Evolutionary conservation across 805 yeast species (phyloP), one percentile per base, ranked within the genome.

Genomic region (Schwanniomyces occidentalis): DNA sequence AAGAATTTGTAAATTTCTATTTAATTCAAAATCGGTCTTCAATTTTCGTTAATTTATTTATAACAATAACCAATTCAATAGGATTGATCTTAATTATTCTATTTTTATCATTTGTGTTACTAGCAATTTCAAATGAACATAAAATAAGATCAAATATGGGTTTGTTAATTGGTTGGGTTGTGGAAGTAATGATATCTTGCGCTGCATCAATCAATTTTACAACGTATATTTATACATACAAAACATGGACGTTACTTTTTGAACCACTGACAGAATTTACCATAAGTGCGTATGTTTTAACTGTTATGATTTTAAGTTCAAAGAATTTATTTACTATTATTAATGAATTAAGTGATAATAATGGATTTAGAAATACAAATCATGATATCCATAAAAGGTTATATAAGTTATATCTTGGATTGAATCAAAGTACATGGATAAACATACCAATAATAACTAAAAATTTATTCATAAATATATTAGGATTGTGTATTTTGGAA

Each of bases 71-170:
- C 5, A 13, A n/a, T 14, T 10, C 16, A 4, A 25, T 25, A 16
- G 28, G 16, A 25, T 8, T 12, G 16, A 27, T 20, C 25, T 4
- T 37, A 27, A 17, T 43, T 9, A 19, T 43, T 17, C 38, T 37
- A 6, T 52, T 52, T 14, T 9, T 51, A 16, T 29, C 52, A 12
- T 52, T 48, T 32, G 30, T 57, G 7, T 61, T 55, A 42, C 22
- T 20, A 9, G 45, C 64, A 9, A 44, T 65, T 9, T 51, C 64
- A 24, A 66, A 66, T 32, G 50, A 50, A 26, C 65, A 61, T 35
- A 58, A 57, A 30, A 50, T 67, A 8, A 44, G 66, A 18, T 63
- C 69, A 3, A 58, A 46, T 34, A 26, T 61, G 7, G 72, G 73
- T 0, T 45, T 67, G 14, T 19, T 67, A 8, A 27, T 55, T 15